A percentile compares a stretch with the other conserved stretches of the same genome.
Evolutionary conservation across 1,139 yeast species (phyloP).

Genomic region (Taphrina flavorubra): DNA sequence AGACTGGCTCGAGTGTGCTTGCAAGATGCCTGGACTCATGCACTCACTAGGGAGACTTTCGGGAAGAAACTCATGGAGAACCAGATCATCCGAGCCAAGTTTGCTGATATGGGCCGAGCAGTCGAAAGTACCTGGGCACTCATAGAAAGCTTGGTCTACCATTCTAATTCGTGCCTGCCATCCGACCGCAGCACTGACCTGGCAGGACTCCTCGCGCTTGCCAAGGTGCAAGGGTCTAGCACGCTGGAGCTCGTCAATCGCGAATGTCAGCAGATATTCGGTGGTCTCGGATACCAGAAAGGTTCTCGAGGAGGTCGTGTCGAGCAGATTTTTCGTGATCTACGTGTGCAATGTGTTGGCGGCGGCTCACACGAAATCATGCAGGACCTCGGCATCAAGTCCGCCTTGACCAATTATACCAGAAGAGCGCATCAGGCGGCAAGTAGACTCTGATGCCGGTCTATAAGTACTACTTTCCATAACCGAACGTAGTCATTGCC

Average conservation of each 20-base stretch:
- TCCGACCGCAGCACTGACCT: constrained; percentile 50
- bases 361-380: constrained; percentile 58
- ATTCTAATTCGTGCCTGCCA: constrained; percentile 46
- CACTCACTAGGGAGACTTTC: constrained; percentile 56
- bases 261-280: constrained; percentile 58
- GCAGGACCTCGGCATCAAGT: constrained; percentile 54
- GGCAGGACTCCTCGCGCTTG: constrained; percentile 58
- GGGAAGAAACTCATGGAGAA: constrained; percentile 56
- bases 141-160: constrained; percentile 54
- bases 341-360: constrained; percentile 56
- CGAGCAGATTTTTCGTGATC: constrained; percentile 56
- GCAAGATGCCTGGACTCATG: constrained; percentile 54
- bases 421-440: background rate
- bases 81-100: constrained; percentile 56
- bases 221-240: constrained; percentile 56
- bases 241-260: constrained; percentile 55
- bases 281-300: constrained; percentile 56
- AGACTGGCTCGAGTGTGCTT: constrained; percentile 55
- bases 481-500: too few species aligned
- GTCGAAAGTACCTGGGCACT: constrained; percentile 54
- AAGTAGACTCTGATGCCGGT: background rate
- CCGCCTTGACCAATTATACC: constrained; percentile 3
- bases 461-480: too few species aligned
- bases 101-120: constrained; percentile 56
- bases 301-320: constrained; percentile 57